Evolutionary conservation across 2,329 filamentous ascomycete species (phyloP).

Genomic region (Ciborinia camelliae): DNA sequence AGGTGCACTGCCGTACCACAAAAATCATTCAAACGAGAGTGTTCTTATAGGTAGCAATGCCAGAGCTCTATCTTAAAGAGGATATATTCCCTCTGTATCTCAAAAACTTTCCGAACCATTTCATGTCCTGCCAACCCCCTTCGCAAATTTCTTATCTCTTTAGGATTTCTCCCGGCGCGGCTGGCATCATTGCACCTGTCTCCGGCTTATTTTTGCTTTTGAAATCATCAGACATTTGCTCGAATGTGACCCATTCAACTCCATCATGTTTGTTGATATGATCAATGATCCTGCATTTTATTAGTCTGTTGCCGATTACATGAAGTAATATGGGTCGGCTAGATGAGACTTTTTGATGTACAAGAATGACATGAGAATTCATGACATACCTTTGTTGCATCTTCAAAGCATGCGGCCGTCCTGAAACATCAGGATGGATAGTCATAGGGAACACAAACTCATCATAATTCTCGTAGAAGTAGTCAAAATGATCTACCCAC

Average conservation of each 20-base stretch:
- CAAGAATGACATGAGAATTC: slow-evolving; percentile 67
- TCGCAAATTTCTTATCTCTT: not conserved
- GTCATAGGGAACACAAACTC: slow-evolving; percentile 77
- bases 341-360: not conserved
- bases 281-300: slow-evolving; percentile 57
- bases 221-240: slow-evolving; percentile 69
- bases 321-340: not conserved
- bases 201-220: slow-evolving; percentile 60
- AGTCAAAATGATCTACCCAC: slow-evolving; percentile 58
- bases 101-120: not conserved
- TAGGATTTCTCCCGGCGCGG: slow-evolving; percentile 51
- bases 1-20: not conserved
- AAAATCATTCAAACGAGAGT: not conserved
- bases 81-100: not conserved
- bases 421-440: slow-evolving; percentile 70
- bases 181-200: slow-evolving; percentile 59
- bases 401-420: slow-evolving; percentile 66
- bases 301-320: not conserved
- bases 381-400: slow-evolving; percentile 64
- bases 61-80: not conserved
- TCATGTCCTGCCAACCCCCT: not conserved
- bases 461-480: slow-evolving; percentile 74
- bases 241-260: slow-evolving; percentile 67
- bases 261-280: slow-evolving; percentile 61
- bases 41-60: too few relatives aligned